Evolutionary conservation across 805 yeast species (phyloP).

Genomic region (Yamadazyma sp.): DNA sequence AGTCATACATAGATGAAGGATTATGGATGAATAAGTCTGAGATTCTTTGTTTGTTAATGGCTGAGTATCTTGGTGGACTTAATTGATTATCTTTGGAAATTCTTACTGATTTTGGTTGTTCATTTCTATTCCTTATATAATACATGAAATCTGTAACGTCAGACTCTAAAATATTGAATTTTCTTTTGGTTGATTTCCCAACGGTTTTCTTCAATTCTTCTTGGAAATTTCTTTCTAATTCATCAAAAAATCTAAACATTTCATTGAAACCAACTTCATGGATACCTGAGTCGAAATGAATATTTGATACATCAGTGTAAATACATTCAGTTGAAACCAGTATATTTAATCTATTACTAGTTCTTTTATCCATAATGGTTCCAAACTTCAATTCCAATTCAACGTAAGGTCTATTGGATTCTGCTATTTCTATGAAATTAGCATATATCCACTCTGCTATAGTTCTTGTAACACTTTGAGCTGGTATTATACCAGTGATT

Average conservation of each 20-base stretch:
- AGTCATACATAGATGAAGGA: constrained; percentile 76
- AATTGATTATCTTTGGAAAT: constrained; percentile 59
- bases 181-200: constrained; percentile 39
- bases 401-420: constrained; percentile 49
- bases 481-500: constrained; percentile 71
- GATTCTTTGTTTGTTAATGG: constrained; percentile 71
- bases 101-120: constrained; percentile 61
- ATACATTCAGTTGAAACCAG: constrained; percentile 71
- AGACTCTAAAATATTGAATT: constrained; percentile 58
- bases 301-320: constrained; percentile 51
- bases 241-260: constrained; percentile 51
- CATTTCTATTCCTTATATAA: constrained; percentile 59
- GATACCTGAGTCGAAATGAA: constrained; percentile 62
- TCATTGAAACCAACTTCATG: constrained; percentile 61
- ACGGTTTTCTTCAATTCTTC: constrained; percentile 28
- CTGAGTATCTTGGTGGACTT: constrained; percentile 65
- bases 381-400: constrained; percentile 80
- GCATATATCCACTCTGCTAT: constrained; percentile 90
- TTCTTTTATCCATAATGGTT: constrained; percentile 58
- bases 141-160: constrained; percentile 63
- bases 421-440: constrained; percentile 61
- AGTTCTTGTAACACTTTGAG: constrained; percentile 76
- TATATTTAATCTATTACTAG: constrained; percentile 59
- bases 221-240: constrained; percentile 49
- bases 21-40: constrained; percentile 67